Evolutionary conservation across 2,329 filamentous ascomycete species (phyloP), one percentile per base, ranked within the genome.

Genomic region (Arthrobotrys sinensis): DNA sequence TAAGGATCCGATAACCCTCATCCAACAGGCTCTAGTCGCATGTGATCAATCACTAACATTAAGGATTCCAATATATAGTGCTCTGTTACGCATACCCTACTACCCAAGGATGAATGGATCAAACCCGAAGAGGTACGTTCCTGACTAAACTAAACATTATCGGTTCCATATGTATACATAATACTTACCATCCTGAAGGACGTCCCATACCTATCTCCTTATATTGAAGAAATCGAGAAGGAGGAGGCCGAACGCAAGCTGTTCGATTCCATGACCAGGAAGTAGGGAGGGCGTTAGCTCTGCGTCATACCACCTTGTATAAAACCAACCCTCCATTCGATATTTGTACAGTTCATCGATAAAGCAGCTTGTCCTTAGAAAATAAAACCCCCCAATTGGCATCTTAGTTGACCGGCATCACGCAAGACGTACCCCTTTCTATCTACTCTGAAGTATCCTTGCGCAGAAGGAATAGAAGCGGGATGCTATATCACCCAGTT

Each of bases 201-300:
- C 82, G 83, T 86, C 76, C 86, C 87, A 82, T 93, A 93, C 84
- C 87, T 93, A 63, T 87, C 87, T 81, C 88, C 88, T 43, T 88
- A 92, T 84, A 92, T 93, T 84, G 86, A 87, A 81, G 89, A 91
- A 84, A 89, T 93, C 82, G 90, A 92, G 85, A 86, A 87, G 69
- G 91, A 92, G 86, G 84, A 86, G 81, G 88, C 88, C 83, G 91
- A 93, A 86, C 88, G 90, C 81, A 87, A 87, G 81, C 91, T 93
- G 83, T 85, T 93, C 82, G 91, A 93, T 84, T 86, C 88, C 80
- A 87, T 93, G 86, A 66, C 68, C 7, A 67, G 75, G 36, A 78
- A 78, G 38, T 78, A 68, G 38, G 6, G 5, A 19, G 28, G n/a
- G 14, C 40, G 11, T 46, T 48, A 40, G 60, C 24, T 36, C 43